Percentiles rank a stretch among this genome's conserved stretches.
Evolutionary conservation across 768 basidiomycete genomes (phyloP).

Genomic region (Nidularia pulvinata): DNA sequence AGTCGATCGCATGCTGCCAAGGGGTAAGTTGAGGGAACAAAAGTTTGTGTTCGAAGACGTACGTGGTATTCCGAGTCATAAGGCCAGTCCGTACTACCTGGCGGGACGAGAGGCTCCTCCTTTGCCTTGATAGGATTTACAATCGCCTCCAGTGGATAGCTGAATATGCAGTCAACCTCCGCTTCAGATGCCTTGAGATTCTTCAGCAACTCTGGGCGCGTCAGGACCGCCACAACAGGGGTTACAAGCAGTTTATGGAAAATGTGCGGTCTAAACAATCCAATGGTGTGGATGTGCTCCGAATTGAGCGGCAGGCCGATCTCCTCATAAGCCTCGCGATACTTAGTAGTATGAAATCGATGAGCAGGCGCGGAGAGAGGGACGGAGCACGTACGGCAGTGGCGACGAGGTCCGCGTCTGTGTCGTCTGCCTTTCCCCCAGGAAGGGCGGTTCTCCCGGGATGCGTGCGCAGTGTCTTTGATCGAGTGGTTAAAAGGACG

Average conservation of each 20-base stretch:
- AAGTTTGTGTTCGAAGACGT: conserved; percentile 16
- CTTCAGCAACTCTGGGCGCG: conserved; percentile 46
- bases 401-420: conserved; percentile 54
- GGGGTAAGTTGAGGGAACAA: background rate
- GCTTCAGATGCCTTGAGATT: conserved; percentile 47
- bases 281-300: conserved; percentile 56
- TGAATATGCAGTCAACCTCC: conserved; percentile 79
- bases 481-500: conserved; percentile 83
- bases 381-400: conserved; percentile 67
- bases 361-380: background rate
- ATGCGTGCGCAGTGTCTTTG: conserved; percentile 66
- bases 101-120: conserved; percentile 39
- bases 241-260: conserved; percentile 65
- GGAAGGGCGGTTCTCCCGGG: conserved; percentile 82
- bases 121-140: conserved; percentile 51
- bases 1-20: conserved; percentile 50
- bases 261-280: conserved; percentile 63
- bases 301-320: conserved; percentile 64
- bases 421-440: conserved; percentile 75
- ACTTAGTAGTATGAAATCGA: conserved; percentile 35
- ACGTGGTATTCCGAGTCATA: conserved; percentile 69
- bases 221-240: conserved; percentile 72
- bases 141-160: conserved; percentile 71
- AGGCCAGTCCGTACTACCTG: conserved; percentile 69
- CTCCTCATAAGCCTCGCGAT: conserved; percentile 82